Evolutionary conservation across 306 rosid species (phyloP), one percentile per base, ranked within the genome.

Genomic region (Citrullus amarus): DNA sequence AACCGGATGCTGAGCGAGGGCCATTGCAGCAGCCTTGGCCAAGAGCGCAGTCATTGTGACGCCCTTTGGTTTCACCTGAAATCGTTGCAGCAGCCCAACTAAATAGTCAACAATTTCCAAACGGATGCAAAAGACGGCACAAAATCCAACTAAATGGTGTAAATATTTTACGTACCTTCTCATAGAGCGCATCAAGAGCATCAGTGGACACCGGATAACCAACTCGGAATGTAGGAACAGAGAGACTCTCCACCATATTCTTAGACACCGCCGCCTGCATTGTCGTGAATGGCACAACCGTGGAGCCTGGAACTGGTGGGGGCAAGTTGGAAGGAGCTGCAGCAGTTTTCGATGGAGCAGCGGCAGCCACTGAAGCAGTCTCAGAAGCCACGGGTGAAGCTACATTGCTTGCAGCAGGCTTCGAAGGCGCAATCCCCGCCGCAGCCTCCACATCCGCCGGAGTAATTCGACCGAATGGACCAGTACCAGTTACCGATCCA

Each of bases 41-140:
- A 93, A 84, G 82, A 93, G 83, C 9, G 94, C 96, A 2, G 98
- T 93, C 98, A 93, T 91, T 4, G 98, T 93, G 76, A 93, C 98
- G 2, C 98, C 97, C 87, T 90, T 93, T n/a, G 90, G 87, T 79
- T 91, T 93, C 85, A 93, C 92, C 97, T 91, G 79, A 74, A 32
- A 59, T 48, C 66, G 78, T 80, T 76, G 67, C 68, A 79, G 20
- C 15, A 11, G 73, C 48, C 62, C 75, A 85, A 38, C 63, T 63
- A 61, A 14, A 76, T 41, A n/a, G 13, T 11, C 44, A 28, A 44
- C 43, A 18, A 43, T 51, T 62, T 30, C 61, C 57, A 60, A 71
- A 14, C 59, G 57, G 15, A 69, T 67, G 6, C 16, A 63, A 55
- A 18, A 9, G 14, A 39, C 16, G 9, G 15, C 50, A 51, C 20